Percentiles rank a stretch among this genome's conserved stretches.
Evolutionary conservation across 129 eudicot species (phyloP).

Genomic region (Heracleum sosnowskyi): DNA sequence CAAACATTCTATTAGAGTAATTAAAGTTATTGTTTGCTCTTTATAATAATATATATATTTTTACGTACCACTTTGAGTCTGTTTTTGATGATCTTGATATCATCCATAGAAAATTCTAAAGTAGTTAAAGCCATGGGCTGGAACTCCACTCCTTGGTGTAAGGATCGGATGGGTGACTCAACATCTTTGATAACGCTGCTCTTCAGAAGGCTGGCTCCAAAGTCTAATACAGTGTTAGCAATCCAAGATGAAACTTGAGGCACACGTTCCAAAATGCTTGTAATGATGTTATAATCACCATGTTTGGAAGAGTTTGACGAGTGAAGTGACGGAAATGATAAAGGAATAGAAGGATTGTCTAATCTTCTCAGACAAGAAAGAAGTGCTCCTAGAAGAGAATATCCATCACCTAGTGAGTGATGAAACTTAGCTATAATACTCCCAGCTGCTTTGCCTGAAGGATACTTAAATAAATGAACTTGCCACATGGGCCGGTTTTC

Average conservation of each 20-base stretch:
- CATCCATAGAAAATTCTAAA: background rate
- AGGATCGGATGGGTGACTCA: background rate
- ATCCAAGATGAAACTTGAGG: constrained; percentile 5
- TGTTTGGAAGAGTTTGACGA: background rate
- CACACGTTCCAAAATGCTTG: background rate
- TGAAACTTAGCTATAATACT: background rate
- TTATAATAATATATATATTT: no score
- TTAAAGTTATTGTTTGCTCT: no score
- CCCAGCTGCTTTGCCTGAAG: background rate
- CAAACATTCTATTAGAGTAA: background rate
- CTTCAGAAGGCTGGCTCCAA: constrained; percentile 6
- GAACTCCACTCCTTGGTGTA: background rate
- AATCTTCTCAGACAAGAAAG: background rate
- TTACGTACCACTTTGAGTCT: background rate
- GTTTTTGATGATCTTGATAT: background rate
- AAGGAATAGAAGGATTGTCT: constrained; percentile 3
- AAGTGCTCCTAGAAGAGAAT: background rate
- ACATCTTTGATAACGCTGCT: background rate
- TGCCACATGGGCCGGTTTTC: background rate
- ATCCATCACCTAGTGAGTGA: background rate
- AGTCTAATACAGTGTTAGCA: background rate
- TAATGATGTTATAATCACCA: background rate
- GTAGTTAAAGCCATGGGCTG: background rate
- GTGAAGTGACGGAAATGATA: background rate
- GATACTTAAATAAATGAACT: background rate